Base-by-base conservation (phyloP, 2,329 filamentous ascomycete species). In the Anisogramma anomala region DNA sequence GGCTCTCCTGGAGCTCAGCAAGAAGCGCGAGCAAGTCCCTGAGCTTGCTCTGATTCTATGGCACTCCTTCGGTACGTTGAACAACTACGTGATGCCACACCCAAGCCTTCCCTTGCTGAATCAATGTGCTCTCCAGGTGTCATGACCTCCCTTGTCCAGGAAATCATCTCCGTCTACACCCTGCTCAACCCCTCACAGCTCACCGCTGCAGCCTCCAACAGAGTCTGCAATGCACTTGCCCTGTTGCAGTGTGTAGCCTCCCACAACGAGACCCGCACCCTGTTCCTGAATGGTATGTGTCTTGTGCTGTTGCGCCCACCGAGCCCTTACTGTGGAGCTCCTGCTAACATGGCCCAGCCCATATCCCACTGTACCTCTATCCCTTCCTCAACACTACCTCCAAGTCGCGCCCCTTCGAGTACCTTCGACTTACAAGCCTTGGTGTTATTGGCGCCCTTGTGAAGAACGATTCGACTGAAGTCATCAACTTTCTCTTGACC, bases 341-440 rank as follows among this genome's bases (percentile, higher is more conserved):
- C 11, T 26, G 30, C 37, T 39, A 19, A 36, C 27, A 28, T 10
- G 28, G 36, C 2, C 19, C 55, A 95, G 91, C 91, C 28, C 91
- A 98, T 56, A 96, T 98, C 45, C 91, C 91, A 6, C 77, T 98
- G 37, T 98, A 95, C 62, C 79, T 98, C 43, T 98, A 98, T 55
- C 91, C 91, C 0, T 98, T 98, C 58, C 77, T 98, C 48, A 98
- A 98, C 66, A 98, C 91, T 3, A 98, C 91, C 1, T 96, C 91
- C 25, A 98, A 98, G 64, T 95, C 88, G 23, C 79, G 91, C 39
- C 91, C 91, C 0, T 98, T 96, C 60, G 91, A 98, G 62, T 98
- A 98, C 58, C 76, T 98, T 39, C 86, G 91, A 39, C 76, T 98
- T 25, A 98, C 91, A 0, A 95, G 88, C 14, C 76, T 98, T 17